These are phyloP conservation scores for Osmanthus fragrans DNA, from an alignment of 257 asterid species.

Conservation along the genomic window DNA sequence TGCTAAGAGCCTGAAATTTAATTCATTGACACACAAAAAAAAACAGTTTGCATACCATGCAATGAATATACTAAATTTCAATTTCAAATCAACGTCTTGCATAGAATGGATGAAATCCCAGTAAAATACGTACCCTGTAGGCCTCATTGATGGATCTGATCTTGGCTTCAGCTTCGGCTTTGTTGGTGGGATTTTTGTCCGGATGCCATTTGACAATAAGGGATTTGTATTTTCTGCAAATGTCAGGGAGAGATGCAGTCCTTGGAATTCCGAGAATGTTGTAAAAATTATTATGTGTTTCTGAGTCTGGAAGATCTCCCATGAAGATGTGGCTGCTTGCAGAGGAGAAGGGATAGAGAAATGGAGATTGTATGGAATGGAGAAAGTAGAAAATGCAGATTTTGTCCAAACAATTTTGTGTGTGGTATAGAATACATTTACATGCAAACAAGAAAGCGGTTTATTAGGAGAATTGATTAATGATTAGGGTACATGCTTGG, in stretches of 20 bases:
- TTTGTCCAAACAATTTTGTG: background rate
- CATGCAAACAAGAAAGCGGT: background rate
- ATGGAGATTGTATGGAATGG: background rate
- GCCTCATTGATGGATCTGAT: slow-evolving; percentile 52
- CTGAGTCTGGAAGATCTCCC: slow-evolving; percentile 12
- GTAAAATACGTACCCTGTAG: slow-evolving; percentile 31
- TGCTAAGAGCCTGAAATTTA: slow-evolving; percentile 36
- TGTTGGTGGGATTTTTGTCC: slow-evolving; percentile 44
- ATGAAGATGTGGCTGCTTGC: background rate
- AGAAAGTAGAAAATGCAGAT: background rate
- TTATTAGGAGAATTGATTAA: background rate
- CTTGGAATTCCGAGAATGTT: background rate
- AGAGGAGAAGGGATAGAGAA: background rate
- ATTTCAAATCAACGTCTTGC: background rate
- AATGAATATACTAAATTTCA: background rate
- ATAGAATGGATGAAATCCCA: background rate
- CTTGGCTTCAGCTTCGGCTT: slow-evolving; percentile 46
- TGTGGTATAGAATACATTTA: background rate
- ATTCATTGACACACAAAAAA: background rate
- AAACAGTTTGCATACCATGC: background rate
- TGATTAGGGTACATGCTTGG: too few relatives aligned
- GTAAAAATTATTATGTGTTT: slow-evolving; percentile 1
- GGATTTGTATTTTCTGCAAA: background rate
- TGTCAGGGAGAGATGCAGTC: slow-evolving; percentile 4
- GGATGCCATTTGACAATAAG: slow-evolving; percentile 56